phyloP scores from a whole-genome alignment of 148 eudicot genomes.

The Chenopodium suecicum region DNA sequence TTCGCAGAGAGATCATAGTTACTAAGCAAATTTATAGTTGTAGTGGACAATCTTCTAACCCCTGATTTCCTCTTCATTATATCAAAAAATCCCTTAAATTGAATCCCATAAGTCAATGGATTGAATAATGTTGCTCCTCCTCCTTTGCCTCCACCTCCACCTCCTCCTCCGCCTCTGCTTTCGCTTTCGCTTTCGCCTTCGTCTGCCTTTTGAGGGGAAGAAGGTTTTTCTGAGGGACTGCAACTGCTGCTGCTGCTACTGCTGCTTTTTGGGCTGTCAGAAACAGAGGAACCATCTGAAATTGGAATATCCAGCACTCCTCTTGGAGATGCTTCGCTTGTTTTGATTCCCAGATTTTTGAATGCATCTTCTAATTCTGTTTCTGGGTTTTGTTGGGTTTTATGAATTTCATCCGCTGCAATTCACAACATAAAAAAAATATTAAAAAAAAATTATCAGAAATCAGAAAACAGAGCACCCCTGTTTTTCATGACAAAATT shows the following conservation, averaged over 20 bases:
- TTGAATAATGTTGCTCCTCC: background rate
- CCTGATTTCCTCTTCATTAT: conserved; percentile 54
- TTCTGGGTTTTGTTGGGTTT: conserved; percentile 32
- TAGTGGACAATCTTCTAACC: conserved; percentile 39
- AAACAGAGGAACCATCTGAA: conserved; percentile 34
- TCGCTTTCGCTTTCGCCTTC: too few relatives aligned
- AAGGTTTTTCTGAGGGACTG: conserved; percentile 31
- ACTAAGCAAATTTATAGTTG: conserved; percentile 48
- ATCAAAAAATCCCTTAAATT: conserved; percentile 49
- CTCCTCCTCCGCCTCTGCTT: too few relatives aligned
- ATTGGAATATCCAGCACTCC: conserved; percentile 63
- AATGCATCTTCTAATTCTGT: conserved; percentile 14
- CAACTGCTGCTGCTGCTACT: conserved; percentile 32
- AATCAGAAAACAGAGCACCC: conserved; percentile 22
- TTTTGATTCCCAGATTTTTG: conserved; percentile 7
- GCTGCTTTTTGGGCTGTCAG: conserved; percentile 38
- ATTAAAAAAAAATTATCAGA: background rate
- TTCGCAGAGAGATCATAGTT: conserved; percentile 48
- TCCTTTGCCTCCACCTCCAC: background rate
- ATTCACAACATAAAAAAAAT: background rate
- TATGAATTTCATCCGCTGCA: conserved; percentile 11
- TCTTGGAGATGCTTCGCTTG: conserved; percentile 61
- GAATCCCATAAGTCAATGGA: conserved; percentile 27
- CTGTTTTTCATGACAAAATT: background rate
- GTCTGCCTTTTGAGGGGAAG: background rate